Evolutionary conservation across 2,329 filamentous ascomycete species (phyloP).

Genomic region (Fusarium chuoi): DNA sequence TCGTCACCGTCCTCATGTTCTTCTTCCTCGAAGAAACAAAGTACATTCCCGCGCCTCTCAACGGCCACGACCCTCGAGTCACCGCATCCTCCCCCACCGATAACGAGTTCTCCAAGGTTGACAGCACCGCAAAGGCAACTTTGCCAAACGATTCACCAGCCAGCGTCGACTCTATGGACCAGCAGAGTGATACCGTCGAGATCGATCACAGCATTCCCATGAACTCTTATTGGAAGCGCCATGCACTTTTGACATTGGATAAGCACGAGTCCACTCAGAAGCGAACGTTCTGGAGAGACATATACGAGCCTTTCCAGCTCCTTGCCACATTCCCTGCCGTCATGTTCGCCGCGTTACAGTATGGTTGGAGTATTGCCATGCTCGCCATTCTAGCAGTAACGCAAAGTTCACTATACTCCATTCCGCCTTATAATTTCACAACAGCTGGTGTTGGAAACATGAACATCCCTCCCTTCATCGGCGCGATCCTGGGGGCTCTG

Average conservation of each 20-base stretch:
- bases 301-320: constrained; percentile 21
- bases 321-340: constrained; percentile 5
- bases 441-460: constrained; percentile 29
- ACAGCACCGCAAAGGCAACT: neutral
- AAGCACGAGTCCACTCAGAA: neutral
- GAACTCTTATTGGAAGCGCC: constrained; percentile 19
- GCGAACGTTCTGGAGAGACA: constrained; percentile 6
- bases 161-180: neutral
- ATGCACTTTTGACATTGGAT: constrained; percentile 13
- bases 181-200: neutral
- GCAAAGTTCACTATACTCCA: neutral
- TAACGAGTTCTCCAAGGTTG: neutral
- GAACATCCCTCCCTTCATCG: constrained; percentile 35
- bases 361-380: constrained; percentile 32
- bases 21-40: constrained; percentile 51
- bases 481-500: constrained; percentile 5
- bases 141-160: neutral
- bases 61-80: neutral
- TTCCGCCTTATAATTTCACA: constrained; percentile 28
- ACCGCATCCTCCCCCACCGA: accelerated
- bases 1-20: constrained; percentile 31
- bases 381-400: constrained; percentile 32
- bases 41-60: neutral
- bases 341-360: constrained; percentile 8
- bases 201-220: constrained; percentile 17